Percentiles rank a stretch among this genome's conserved stretches.
phyloP scores from a whole-genome alignment of 225 moss, liverwort and hornwort species.

The Climacium dendroides region DNA sequence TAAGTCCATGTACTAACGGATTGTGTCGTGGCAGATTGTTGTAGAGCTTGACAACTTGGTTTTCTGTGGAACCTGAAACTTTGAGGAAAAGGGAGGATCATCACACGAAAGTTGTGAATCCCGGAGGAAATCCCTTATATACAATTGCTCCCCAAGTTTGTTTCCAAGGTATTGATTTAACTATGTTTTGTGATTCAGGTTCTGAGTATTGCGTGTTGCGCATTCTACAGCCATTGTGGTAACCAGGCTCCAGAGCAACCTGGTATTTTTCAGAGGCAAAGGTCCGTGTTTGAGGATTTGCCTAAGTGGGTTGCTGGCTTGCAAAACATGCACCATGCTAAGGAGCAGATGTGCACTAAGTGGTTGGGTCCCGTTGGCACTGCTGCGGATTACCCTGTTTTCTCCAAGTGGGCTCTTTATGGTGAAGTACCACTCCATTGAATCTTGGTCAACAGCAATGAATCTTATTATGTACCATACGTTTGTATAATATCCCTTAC shows the following conservation, averaged over 20 bases:
- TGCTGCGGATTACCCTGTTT: constrained; percentile 94
- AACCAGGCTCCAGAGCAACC: constrained; percentile 76
- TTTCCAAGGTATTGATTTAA: not conserved
- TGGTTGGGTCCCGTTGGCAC: constrained; percentile 98
- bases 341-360: constrained; percentile 90
- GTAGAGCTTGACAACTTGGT: too few species aligned
- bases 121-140: too few species aligned
- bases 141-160: not conserved
- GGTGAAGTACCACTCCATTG: constrained; percentile 61
- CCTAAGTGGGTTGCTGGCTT: constrained; percentile 72
- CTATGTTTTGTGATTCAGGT: constrained; percentile 47
- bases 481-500: not conserved
- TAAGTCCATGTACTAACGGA: too few species aligned
- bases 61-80: too few species aligned
- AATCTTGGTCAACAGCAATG: not conserved
- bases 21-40: too few species aligned
- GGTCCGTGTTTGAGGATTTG: constrained; percentile 78
- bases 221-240: constrained; percentile 98
- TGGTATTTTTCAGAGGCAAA: constrained; percentile 54
- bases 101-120: too few species aligned
- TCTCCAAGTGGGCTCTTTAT: constrained; percentile 98
- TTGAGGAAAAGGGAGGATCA: too few species aligned
- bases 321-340: constrained; percentile 83
- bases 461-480: not conserved
- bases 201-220: constrained; percentile 96